A percentile compares a stretch with the other conserved stretches of the same genome.
Conservation (phyloP, 1,284 basidiomycete genomes). For the Moesziomyces aphidis region DNA sequence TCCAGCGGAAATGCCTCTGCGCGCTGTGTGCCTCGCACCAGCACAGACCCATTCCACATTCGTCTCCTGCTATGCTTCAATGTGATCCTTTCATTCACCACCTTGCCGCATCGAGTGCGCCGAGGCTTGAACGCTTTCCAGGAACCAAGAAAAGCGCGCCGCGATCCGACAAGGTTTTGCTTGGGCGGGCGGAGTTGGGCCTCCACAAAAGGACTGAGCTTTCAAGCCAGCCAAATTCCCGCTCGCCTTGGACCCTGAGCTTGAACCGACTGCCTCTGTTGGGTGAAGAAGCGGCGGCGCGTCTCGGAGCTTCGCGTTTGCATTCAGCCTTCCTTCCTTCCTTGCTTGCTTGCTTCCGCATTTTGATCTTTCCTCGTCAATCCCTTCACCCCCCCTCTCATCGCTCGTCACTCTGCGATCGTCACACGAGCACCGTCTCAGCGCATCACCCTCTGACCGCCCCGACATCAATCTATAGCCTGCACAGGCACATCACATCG, state of each 20-base stretch:
- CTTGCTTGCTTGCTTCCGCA: background rate
- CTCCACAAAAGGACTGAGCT: slow-evolving; percentile 5
- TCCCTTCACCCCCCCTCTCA: slow-evolving; percentile 1
- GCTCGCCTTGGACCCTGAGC: slow-evolving; percentile 6
- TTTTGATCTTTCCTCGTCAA: background rate
- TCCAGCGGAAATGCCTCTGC: background rate
- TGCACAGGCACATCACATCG: no score
- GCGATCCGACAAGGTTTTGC: no score
- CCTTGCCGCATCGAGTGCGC: no score
- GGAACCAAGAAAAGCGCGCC: no score
- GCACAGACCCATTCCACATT: background rate
- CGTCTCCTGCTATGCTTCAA: background rate
- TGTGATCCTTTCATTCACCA: background rate
- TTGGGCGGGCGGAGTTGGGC: background rate
- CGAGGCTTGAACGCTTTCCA: no score
- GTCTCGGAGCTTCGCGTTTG: no score
- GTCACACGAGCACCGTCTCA: background rate
- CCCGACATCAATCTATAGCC: no score
- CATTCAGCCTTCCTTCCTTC: no score
- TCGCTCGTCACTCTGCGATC: background rate
- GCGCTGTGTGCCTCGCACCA: background rate
- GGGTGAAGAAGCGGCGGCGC: no score
- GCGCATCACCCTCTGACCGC: no score
- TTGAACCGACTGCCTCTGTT: no score
- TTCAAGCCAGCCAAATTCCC: no score